Base-by-base conservation (phyloP, 2,329 filamentous ascomycete genomes). In the Xylariaceae sp. region DNA sequence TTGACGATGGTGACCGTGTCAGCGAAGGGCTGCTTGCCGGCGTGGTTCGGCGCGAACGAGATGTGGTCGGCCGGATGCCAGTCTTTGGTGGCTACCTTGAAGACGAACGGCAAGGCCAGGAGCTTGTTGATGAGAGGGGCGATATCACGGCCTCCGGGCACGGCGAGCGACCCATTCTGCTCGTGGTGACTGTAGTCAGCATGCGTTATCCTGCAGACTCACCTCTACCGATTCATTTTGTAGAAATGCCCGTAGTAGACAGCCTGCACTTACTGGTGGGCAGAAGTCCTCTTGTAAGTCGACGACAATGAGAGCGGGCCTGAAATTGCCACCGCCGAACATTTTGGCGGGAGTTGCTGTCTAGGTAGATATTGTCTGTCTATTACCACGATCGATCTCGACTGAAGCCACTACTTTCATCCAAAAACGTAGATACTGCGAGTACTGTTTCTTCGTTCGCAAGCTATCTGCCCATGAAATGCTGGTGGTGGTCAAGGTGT, bases 221-320 rank as follows among this genome's bases (percentile, higher is more conserved):
- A 26, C 28, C 9, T 30, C n/a, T n/a, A 30, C 28, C n/a, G 28
- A 30, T 30, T 30, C 28, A n/a, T 30, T 33, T 6, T 33, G 13
- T 33, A 15, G 17, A 8, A 15, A 7, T 13, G 7, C 6, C n/a
- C 6, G 7, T 11, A 26, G 18, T 12, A 24, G 34, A 11, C 18
- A n/a, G 30, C 12, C 30, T 7, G 8, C 16, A 68, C 83, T 68
- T 68, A 93, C 89, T 11, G 90, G 89, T 44, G 87, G 87, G 64
- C 89, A 95, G 64, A 96, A 97, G 69, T 97, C 91, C 64, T 96
- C 85, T 66, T 97, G 93, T 59, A 95, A 75, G 64, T 96, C 90
- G 39, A 95, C 84, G 9, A 95, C 76, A 36, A 95, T 65, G 18
- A 81, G 65, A 2, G 76, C 76, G 3, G 77, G 72, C 37, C 58